These are phyloP conservation scores for Ganoderma lucidum DNA, from an alignment of 1,284 basidiomycete species.

Conservation along the genomic window DNA sequence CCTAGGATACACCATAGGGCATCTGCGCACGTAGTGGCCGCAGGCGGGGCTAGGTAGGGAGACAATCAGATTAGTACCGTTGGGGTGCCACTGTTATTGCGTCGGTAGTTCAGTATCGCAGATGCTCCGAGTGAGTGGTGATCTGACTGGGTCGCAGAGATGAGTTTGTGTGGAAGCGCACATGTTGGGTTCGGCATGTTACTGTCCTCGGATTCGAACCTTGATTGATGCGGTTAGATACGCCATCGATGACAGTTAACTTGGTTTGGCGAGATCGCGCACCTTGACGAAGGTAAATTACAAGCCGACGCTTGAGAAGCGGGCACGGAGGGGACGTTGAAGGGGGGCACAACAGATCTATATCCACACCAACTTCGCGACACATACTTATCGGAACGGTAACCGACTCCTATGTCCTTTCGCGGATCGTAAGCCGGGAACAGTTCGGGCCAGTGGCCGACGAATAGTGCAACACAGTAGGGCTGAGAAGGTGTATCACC, in stretches of 20 bases:
- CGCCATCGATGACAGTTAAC: background rate
- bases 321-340: background rate
- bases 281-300: background rate
- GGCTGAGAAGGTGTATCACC: background rate
- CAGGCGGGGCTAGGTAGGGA: background rate
- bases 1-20: background rate
- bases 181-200: background rate
- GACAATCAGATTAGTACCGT: slow-evolving; percentile 12
- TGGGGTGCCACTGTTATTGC: background rate
- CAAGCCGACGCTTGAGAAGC: background rate
- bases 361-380: background rate
- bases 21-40: background rate
- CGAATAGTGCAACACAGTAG: background rate
- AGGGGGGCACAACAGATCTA: background rate
- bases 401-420: background rate
- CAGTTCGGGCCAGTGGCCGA: background rate
- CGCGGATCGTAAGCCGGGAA: background rate
- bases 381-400: background rate
- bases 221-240: slow-evolving; percentile 1
- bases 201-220: background rate
- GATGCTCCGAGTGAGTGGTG: background rate
- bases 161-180: background rate
- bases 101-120: background rate
- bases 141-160: background rate
- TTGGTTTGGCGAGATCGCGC: background rate